Conservation (phyloP, 768 basidiomycete species). For the Inosperma sp. region DNA sequence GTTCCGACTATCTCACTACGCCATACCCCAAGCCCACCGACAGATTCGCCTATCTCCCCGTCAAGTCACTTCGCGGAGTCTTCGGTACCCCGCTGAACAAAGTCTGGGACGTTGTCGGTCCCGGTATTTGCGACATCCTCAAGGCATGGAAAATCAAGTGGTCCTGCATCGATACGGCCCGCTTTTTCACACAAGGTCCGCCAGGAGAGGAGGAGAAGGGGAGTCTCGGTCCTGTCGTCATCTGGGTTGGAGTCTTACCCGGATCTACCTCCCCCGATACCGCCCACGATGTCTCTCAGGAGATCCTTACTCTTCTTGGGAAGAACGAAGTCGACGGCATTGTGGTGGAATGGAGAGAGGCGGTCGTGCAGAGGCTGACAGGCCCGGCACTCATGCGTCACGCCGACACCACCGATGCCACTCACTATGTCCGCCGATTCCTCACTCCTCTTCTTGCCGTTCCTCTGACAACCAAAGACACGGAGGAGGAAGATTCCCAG, state of each 20-base stretch:
- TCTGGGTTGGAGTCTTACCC: conserved; percentile 36
- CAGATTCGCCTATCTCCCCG: conserved; percentile 25
- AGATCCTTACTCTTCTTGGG: conserved; percentile 34
- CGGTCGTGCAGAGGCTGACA: conserved; percentile 19
- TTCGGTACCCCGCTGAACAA: conserved; percentile 36
- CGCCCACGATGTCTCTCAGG: conserved; percentile 33
- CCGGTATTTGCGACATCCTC: conserved; percentile 32
- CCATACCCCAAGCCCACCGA: conserved; percentile 29
- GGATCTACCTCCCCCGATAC: conserved; percentile 32
- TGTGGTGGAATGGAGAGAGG: conserved; percentile 39
- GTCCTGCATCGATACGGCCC: conserved; percentile 29
- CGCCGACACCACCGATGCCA: conserved; percentile 21
- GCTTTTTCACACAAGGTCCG: conserved; percentile 31
- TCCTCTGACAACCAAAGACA: conserved; percentile 27
- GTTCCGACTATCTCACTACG: conserved; percentile 23
- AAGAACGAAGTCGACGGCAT: conserved; percentile 29
- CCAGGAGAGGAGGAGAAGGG: conserved; percentile 26
- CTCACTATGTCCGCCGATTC: conserved; percentile 33
- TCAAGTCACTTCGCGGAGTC: conserved; percentile 39
- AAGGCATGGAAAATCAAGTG: conserved; percentile 25
- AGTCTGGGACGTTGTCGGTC: conserved; percentile 38
- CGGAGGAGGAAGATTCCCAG: conserved; percentile 20
- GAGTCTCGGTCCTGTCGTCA: conserved; percentile 33
- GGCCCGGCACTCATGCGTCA: conserved; percentile 24
- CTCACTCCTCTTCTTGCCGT: conserved; percentile 33